These are phyloP conservation scores for Hypoxylon sp. DNA, from an alignment of 2,329 filamentous ascomycete species.

Conservation along the genomic window DNA sequence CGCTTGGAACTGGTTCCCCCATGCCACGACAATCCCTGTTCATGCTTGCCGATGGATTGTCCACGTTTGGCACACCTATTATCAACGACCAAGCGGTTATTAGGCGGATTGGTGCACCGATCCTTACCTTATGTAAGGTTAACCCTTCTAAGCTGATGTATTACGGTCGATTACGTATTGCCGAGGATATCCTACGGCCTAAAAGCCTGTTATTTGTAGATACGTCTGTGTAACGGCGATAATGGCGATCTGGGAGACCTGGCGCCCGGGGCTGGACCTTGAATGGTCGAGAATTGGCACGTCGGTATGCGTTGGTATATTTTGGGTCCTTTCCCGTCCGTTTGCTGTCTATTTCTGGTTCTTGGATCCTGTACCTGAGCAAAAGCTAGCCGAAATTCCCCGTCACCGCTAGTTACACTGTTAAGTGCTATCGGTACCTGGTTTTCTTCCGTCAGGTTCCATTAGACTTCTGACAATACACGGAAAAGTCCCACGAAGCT, in stretches of 20 bases:
- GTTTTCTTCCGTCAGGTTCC: slow-evolving; percentile 29
- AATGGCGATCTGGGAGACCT: slow-evolving; percentile 9
- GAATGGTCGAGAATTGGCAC: slow-evolving; percentile 15
- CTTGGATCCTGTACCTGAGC: slow-evolving; percentile 20
- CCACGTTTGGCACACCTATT: slow-evolving; percentile 19
- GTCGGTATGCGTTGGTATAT: slow-evolving; percentile 33
- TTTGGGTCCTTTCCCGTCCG: slow-evolving; percentile 14
- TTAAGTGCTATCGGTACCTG: slow-evolving; percentile 23
- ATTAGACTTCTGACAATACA: slow-evolving; percentile 35
- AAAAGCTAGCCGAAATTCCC: slow-evolving; percentile 12
- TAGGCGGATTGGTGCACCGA: slow-evolving; percentile 20
- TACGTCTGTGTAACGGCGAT: slow-evolving; percentile 7
- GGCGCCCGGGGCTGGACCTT: slow-evolving; percentile 10
- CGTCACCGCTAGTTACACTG: slow-evolving; percentile 40
- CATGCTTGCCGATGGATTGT: slow-evolving; percentile 12
- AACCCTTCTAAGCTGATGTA: slow-evolving; percentile 15
- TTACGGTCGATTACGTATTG: slow-evolving; percentile 38
- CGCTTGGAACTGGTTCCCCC: slow-evolving; percentile 21
- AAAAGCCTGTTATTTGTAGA: slow-evolving; percentile 7
- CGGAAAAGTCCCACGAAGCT: slow-evolving; percentile 28
- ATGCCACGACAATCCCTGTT: slow-evolving; percentile 28
- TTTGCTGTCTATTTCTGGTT: slow-evolving; percentile 20
- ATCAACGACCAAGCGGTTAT: slow-evolving; percentile 3
- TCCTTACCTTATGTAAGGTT: slow-evolving; percentile 18
- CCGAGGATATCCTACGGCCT: slow-evolving; percentile 4